Conservation (phyloP, 139 green algal genomes). For the Nannochloris sp. region DNA sequence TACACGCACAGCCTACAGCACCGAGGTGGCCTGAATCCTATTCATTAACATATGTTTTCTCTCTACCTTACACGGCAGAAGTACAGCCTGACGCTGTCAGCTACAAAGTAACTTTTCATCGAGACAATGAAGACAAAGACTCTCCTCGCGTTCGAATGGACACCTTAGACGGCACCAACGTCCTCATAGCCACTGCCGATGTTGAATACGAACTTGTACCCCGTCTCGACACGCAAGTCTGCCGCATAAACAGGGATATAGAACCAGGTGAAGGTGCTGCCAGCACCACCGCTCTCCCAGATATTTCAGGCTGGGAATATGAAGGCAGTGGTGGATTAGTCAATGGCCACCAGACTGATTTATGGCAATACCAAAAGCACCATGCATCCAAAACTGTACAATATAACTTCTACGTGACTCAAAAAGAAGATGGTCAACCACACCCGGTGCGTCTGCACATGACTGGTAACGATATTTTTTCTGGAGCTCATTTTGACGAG, state of each 20-base stretch:
- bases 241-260: not conserved
- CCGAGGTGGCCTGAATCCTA: constrained; percentile 10
- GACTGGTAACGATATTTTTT: constrained; percentile 32
- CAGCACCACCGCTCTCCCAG: constrained; percentile 4
- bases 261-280: not conserved
- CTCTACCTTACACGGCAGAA: constrained; percentile 17
- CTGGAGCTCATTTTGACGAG: constrained; percentile 34
- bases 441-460: constrained; percentile 33
- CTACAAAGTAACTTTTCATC: constrained; percentile 17
- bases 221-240: constrained; percentile 7
- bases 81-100: constrained; percentile 1
- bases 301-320: constrained; percentile 16
- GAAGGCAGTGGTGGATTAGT: not conserved
- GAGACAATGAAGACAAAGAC: not conserved
- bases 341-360: not conserved
- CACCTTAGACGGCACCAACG: constrained; percentile 8
- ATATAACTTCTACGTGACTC: constrained; percentile 24
- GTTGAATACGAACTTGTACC: constrained; percentile 7
- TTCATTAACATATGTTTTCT: constrained; percentile 14
- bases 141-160: constrained; percentile 3
- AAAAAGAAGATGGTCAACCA: not conserved
- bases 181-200: constrained; percentile 5
- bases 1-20: not conserved
- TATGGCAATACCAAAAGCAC: not conserved
- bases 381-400: constrained; percentile 23